phyloP scores from a whole-genome alignment of 2,329 filamentous ascomycete genomes.

The Calonectria honghensis region DNA sequence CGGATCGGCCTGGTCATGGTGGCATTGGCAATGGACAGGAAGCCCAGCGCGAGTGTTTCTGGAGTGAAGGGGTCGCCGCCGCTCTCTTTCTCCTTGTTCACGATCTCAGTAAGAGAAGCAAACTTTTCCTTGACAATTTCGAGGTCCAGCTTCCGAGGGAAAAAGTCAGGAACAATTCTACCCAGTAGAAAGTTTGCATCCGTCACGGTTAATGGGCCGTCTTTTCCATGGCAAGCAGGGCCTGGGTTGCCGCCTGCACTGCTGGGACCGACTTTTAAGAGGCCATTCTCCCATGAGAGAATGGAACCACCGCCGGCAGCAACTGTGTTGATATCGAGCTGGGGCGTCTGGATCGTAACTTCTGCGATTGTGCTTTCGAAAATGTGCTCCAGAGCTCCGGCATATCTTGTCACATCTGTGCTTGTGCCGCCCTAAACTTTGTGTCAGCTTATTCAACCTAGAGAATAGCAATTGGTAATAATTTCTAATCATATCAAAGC shows the following conservation, averaged over 20 bases:
- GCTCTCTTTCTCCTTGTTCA: conserved; percentile 52
- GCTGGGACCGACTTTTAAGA: conserved; percentile 83
- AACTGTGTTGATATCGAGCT: conserved; percentile 85
- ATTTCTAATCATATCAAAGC: conserved; percentile 52
- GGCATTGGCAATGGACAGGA: conserved; percentile 84
- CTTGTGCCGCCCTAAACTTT: conserved; percentile 72
- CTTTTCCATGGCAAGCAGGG: conserved; percentile 82
- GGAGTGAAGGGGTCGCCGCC: conserved; percentile 45
- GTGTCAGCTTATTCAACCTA: background rate
- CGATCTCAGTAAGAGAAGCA: conserved; percentile 58
- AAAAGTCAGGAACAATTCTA: conserved; percentile 75
- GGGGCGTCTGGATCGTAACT: conserved; percentile 82
- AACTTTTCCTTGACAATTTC: conserved; percentile 64
- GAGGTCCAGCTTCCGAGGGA: conserved; percentile 70
- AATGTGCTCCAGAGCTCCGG: conserved; percentile 82
- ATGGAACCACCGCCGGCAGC: conserved; percentile 70
- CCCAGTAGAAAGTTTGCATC: conserved; percentile 83
- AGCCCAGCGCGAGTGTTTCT: conserved; percentile 76
- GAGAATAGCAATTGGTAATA: background rate
- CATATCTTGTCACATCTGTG: conserved; percentile 82
- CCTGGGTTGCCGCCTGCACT: conserved; percentile 84
- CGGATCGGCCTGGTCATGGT: conserved; percentile 83
- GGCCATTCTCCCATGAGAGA: conserved; percentile 80
- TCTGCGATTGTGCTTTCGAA: conserved; percentile 83
- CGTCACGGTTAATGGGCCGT: conserved; percentile 82